A percentile compares a stretch with the other conserved stretches of the same genome.
Conservation (phyloP, 306 rosid species). For the Trifolium dubium region DNA sequence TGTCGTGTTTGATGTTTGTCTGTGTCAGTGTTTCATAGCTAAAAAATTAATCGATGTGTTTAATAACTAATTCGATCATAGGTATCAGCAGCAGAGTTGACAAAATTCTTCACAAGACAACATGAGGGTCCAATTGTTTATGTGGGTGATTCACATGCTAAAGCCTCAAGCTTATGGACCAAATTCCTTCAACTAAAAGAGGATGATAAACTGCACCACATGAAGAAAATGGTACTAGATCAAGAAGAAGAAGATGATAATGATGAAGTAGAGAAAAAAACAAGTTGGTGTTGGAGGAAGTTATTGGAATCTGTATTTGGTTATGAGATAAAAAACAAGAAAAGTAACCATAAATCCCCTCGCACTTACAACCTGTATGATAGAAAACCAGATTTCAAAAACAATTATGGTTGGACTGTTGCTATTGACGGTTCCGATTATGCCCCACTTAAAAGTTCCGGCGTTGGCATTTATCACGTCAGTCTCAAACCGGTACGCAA, state of each 20-base stretch:
- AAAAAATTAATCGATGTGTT: not conserved
- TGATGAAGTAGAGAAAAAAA: conserved; percentile 33
- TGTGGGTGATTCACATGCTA: conserved; percentile 43
- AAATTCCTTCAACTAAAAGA: conserved; percentile 65
- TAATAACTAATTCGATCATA: not conserved
- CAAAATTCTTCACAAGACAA: conserved; percentile 50
- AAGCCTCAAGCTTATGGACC: conserved; percentile 60
- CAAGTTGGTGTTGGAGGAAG: conserved; percentile 73
- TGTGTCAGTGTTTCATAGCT: not conserved
- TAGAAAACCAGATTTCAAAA: conserved; percentile 57
- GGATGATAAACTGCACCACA: conserved; percentile 50
- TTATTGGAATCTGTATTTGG: conserved; percentile 51
- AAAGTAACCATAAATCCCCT: conserved; percentile 45
- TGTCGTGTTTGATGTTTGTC: not conserved
- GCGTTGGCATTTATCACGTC: conserved; percentile 65
- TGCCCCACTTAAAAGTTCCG: conserved; percentile 58
- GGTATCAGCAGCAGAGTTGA: conserved; percentile 54
- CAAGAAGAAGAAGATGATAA: conserved; percentile 15
- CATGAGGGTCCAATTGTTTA: conserved; percentile 67
- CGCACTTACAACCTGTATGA: conserved; percentile 71
- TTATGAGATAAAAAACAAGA: conserved; percentile 12
- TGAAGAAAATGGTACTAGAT: conserved; percentile 51
- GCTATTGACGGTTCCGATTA: conserved; percentile 65
- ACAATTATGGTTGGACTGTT: conserved; percentile 71
- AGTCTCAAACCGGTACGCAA: conserved; percentile 71